Conservation (phyloP, 176 grass and related monocot genomes). For the Metroxylon sagu region DNA sequence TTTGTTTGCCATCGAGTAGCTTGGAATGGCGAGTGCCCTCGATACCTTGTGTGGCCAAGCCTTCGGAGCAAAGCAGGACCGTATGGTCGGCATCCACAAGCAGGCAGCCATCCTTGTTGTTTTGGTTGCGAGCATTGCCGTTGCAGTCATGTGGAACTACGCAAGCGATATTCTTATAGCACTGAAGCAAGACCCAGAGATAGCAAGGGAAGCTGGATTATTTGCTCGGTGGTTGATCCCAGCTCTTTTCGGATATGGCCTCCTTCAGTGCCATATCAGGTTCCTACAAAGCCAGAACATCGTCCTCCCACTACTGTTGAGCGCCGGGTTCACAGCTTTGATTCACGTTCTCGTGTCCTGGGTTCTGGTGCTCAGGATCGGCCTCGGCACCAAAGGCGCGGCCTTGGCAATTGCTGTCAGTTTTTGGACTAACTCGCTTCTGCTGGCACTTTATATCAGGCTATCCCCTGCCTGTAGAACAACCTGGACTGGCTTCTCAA, state of each 20-base stretch:
- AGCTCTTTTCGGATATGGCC: conserved; percentile 37
- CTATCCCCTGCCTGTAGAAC: conserved; percentile 42
- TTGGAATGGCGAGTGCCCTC: conserved; percentile 34
- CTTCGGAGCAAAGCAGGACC: conserved; percentile 57
- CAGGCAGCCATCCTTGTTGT: conserved; percentile 64
- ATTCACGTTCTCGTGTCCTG: conserved; percentile 55
- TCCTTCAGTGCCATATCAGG: conserved; percentile 51
- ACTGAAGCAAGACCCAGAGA: conserved; percentile 51
- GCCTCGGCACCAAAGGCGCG: conserved; percentile 57
- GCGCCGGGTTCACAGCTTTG: conserved; percentile 30
- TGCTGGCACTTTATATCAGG: conserved; percentile 49
- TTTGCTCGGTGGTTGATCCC: conserved; percentile 72
- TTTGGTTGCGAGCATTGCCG: conserved; percentile 30
- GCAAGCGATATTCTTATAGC: conserved; percentile 46
- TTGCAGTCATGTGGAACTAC: conserved; percentile 42
- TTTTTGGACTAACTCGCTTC: conserved; percentile 39
- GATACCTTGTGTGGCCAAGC: conserved; percentile 64
- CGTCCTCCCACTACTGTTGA: conserved; percentile 50
- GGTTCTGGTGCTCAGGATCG: conserved; percentile 53
- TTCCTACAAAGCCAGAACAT: conserved; percentile 65
- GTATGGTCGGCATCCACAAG: conserved; percentile 54
- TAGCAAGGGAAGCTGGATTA: conserved; percentile 47
- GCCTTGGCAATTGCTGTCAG: conserved; percentile 45
- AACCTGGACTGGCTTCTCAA: conserved; percentile 36
- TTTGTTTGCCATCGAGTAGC: neutral